Conservation (phyloP, 257 asterid genomes). For the Solanum appendiculatum region DNA sequence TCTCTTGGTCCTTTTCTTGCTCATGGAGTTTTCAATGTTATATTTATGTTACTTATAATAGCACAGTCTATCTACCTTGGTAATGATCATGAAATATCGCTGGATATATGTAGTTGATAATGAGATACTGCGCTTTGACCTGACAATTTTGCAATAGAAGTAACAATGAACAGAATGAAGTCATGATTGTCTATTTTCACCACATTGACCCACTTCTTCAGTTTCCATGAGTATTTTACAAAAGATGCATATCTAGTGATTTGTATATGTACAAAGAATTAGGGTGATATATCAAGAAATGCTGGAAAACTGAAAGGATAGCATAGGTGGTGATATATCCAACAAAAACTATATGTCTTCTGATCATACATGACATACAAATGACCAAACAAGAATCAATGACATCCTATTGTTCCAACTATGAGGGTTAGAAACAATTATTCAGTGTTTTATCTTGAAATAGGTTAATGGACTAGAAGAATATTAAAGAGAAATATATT, state of each 20-base stretch:
- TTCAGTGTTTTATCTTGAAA: neutral
- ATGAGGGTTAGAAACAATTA: neutral
- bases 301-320: neutral
- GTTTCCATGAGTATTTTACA: neutral
- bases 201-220: neutral
- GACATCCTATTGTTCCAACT: neutral
- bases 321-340: neutral
- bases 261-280: neutral
- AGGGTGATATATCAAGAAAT: neutral
- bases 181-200: neutral
- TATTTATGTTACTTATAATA: neutral
- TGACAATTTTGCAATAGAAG: neutral
- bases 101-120: neutral
- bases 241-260: neutral
- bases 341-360: neutral
- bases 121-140: neutral
- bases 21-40: neutral
- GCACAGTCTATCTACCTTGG: neutral
- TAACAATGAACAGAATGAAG: neutral
- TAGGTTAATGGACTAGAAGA: neutral
- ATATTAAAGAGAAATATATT: neutral
- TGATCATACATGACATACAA: neutral
- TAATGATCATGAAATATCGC: neutral
- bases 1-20: neutral
- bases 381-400: neutral